Evolutionary conservation across 805 yeast genomes (phyloP).

Genomic region (Alloascoidea hylecoeti): DNA sequence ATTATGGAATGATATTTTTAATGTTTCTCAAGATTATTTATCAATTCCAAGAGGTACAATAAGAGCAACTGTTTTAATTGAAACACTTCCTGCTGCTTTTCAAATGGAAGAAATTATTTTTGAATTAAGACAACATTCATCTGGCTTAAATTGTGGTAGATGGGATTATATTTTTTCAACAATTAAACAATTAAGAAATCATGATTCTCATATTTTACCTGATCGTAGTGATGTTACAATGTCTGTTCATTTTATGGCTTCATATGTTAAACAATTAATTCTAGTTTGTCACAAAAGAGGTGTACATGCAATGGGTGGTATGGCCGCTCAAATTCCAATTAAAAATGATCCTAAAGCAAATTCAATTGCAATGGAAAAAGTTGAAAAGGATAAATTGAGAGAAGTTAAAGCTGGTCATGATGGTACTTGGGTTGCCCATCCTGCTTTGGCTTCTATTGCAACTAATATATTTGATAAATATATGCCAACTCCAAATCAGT

Average conservation of each 20-base stretch:
- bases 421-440: slow-evolving; percentile 72
- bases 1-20: slow-evolving; percentile 63
- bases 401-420: slow-evolving; percentile 60
- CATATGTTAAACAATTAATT: slow-evolving; percentile 51
- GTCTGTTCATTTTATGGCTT: slow-evolving; percentile 55
- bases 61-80: slow-evolving; percentile 59
- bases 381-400: slow-evolving; percentile 50
- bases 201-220: slow-evolving; percentile 47
- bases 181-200: slow-evolving; percentile 50
- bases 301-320: slow-evolving; percentile 68
- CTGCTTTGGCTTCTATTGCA: slow-evolving; percentile 52
- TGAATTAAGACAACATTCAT: slow-evolving; percentile 56
- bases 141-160: slow-evolving; percentile 65
- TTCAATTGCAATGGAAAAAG: slow-evolving; percentile 52
- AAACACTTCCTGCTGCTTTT: slow-evolving; percentile 60
- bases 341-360: slow-evolving; percentile 48
- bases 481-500: slow-evolving; percentile 67
- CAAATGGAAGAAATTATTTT: slow-evolving; percentile 70
- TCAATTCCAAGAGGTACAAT: slow-evolving; percentile 55
- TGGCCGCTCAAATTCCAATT: slow-evolving; percentile 71
- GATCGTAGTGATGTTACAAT: slow-evolving; percentile 59
- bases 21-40: slow-evolving; percentile 47
- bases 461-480: slow-evolving; percentile 56
- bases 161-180: slow-evolving; percentile 68
- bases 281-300: slow-evolving; percentile 60